Conservation (phyloP, 2,329 filamentous ascomycete genomes). For the Fusarium sarcochroum region DNA sequence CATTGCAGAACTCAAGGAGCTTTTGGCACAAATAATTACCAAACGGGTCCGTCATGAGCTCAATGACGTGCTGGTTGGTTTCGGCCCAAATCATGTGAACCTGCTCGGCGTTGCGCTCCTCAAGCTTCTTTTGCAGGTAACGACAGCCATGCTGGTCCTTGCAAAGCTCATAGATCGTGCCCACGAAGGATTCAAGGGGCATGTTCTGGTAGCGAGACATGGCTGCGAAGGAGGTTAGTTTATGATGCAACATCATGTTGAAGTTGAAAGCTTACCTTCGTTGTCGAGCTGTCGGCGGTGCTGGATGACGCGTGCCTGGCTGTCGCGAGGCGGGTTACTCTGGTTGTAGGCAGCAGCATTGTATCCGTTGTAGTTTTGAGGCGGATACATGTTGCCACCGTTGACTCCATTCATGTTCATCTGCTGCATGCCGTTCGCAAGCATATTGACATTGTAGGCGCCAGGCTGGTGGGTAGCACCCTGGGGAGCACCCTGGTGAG, state of each 20-base stretch:
- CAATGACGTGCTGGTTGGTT: slow-evolving; percentile 92
- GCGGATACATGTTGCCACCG: slow-evolving; percentile 63
- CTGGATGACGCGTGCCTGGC: slow-evolving; percentile 81
- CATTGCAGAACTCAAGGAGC: slow-evolving; percentile 93
- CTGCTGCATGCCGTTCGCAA: slow-evolving; percentile 77
- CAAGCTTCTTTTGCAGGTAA: slow-evolving; percentile 96
- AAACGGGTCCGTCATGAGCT: slow-evolving; percentile 99
- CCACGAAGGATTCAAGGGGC: slow-evolving; percentile 82
- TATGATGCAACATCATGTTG: background rate
- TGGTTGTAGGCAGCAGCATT: slow-evolving; percentile 64
- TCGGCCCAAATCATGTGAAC: slow-evolving; percentile 95
- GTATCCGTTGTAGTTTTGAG: slow-evolving; percentile 72
- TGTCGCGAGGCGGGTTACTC: slow-evolving; percentile 75
- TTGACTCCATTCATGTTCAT: slow-evolving; percentile 68
- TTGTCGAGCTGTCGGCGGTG: slow-evolving; percentile 81
- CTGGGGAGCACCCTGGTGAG: slow-evolving; percentile 24
- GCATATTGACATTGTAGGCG: slow-evolving; percentile 60
- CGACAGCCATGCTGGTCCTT: slow-evolving; percentile 99
- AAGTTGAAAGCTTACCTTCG: slow-evolving; percentile 66
- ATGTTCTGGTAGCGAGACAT: slow-evolving; percentile 88
- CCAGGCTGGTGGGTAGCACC: slow-evolving; percentile 46
- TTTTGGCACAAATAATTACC: slow-evolving; percentile 99
- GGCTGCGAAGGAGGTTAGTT: slow-evolving; percentile 58
- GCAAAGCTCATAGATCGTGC: slow-evolving; percentile 90
- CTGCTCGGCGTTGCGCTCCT: slow-evolving; percentile 86